These are phyloP conservation scores for Kingdonia uniflora DNA, from an alignment of 164 flowering plant genomes.

Conservation along the genomic window DNA sequence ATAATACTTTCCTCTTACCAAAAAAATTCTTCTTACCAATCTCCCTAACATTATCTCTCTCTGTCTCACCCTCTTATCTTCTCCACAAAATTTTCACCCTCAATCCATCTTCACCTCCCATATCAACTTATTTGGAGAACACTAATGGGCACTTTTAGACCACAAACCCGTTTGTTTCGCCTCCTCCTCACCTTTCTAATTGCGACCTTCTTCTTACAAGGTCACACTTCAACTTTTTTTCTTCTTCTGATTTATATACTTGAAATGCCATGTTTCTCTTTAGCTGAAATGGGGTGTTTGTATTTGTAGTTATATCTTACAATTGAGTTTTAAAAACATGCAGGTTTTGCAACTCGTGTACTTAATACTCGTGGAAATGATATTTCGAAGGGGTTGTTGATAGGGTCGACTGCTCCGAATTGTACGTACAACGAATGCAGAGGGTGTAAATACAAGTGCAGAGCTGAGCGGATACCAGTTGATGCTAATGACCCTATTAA, in stretches of 20 bases:
- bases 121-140: too few relatives aligned
- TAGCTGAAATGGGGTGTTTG: too few relatives aligned
- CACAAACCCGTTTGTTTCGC: neutral
- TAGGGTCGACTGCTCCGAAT: slow-evolving; percentile 82
- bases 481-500: slow-evolving; percentile 89
- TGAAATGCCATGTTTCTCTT: neutral
- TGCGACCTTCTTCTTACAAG: slow-evolving; percentile 2
- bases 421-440: slow-evolving; percentile 95
- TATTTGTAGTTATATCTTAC: neutral
- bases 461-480: slow-evolving; percentile 87
- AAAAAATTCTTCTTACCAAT: too few relatives aligned
- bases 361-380: neutral
- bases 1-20: too few relatives aligned
- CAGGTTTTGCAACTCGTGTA: slow-evolving; percentile 18
- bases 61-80: too few relatives aligned
- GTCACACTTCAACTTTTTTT: neutral
- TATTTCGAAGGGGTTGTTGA: slow-evolving; percentile 47
- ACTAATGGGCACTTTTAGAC: neutral
- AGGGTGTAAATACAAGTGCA: slow-evolving; percentile 79
- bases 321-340: slow-evolving; percentile 1
- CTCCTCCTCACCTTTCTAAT: slow-evolving; percentile 3
- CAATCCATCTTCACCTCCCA: too few relatives aligned
- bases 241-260: neutral
- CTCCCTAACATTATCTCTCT: too few relatives aligned
- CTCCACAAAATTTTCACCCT: too few relatives aligned